Base-by-base conservation (phyloP, 352 stramenopile genomes). In the Globisporangium okanoganense region DNA sequence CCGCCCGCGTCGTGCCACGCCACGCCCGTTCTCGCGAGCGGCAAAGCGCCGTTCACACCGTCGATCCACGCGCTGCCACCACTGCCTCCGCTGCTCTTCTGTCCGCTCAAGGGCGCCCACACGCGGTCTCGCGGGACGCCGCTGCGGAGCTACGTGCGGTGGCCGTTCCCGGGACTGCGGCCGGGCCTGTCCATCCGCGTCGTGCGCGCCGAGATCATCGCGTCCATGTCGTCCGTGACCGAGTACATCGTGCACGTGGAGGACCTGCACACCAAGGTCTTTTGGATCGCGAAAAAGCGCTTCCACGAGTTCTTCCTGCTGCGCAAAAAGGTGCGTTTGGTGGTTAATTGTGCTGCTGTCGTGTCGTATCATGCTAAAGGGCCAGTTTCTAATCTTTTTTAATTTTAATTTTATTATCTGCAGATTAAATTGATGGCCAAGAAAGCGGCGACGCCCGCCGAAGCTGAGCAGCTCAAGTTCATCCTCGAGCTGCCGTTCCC, bases 231-330 rank as follows among this genome's bases (percentile, higher is more conserved):
- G 27, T 70, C 75, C 5, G 78, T 86, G 29, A 88, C 78, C 5
- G 76, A 94, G 55, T 94, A 92, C 61, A 72, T 90, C 7, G 36
- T 94, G 14, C 80, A 94, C 44, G 78, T 94, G 5, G 72, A 87
- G 33, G 84, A 94, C 47, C 52, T 91, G 20, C 78, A 91, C 66
- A 94, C 84, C 4, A 83, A 86, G 59, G 84, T 94, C 18, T 90
- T 94, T 50, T 94, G 84, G 84, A 84, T 88, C 57, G 79, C 78
- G 2, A 90, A 89, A 59, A 94, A 94, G 63, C 80, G 80, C 9
- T 94, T 88, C 52, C 78, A 75, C 33, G 84, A 94, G 40, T 76
- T 93, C 49, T 87, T 82, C 57, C 61, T 75, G 52, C 75, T 94
- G 18, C 78, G 84, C 24, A 82, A 85, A 16, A 87, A 87, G 73